Base-by-base conservation (phyloP, 163 green algal genomes). In the Chloromonas sp. region DNA sequence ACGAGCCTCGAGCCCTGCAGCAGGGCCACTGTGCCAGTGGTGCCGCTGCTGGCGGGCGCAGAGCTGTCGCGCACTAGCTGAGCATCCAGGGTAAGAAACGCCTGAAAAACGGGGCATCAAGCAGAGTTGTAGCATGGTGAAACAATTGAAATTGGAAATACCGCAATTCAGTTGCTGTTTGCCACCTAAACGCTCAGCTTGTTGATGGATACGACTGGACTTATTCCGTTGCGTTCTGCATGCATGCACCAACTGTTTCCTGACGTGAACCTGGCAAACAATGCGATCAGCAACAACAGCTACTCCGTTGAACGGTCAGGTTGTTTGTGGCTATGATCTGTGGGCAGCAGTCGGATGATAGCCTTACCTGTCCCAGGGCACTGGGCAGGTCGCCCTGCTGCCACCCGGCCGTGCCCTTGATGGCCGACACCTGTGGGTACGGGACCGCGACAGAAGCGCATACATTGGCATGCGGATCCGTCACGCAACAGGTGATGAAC, bases 1-100 rank as follows among this genome's bases (percentile, higher is more conserved):
- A 87, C 81, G 78, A 89, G 83, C 71, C 84, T 85, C 62, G 85
- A 60, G 5, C 84, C 86, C 57, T 84, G 82, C 36, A 89, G 83
- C 57, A 89, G 62, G 3, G 82, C 86, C 74, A 89, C 84, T 0
- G 86, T 89, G 62, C 83, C 78, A 2, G 86, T 89, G n/a, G 81
- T 71, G n/a, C 86, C 86, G 3, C 58, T 60, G 60, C 79, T 83
- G 3, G 59, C 36, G 1, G 79, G 79, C 66, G 66, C 66, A 11
- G 5, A 13, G 60, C 58, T 71, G 59, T 1, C 14, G 59, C 59
- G 59, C 60, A 58, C 60, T 3, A 76, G 60, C 79, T 83, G 79
- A 3, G 3, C 13, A 71, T 83, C 79, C 58, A 83, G 59, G 8
- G 36, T 3, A 60, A 83, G 60, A n/a, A 83, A 83, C 58, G 79